These are phyloP conservation scores for Gossypium mustelinum DNA, from an alignment of 345 rosid genomes.

Conservation along the genomic window DNA sequence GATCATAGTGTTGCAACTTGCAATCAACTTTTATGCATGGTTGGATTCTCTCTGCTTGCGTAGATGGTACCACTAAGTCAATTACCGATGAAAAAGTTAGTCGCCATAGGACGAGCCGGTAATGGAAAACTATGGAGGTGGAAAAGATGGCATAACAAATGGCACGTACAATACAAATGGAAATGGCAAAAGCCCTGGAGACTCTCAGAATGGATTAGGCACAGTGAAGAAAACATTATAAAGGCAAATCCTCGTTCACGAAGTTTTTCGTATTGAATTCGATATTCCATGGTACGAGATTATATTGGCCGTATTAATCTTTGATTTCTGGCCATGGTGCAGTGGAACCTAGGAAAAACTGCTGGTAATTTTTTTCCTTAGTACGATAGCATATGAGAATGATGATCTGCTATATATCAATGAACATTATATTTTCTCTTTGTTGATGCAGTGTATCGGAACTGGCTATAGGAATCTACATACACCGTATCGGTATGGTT, in stretches of 20 bases:
- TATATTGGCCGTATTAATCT: slow-evolving; percentile 25
- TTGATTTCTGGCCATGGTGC: slow-evolving; percentile 23
- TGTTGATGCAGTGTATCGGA: slow-evolving; percentile 31
- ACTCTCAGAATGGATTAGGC: slow-evolving; percentile 88
- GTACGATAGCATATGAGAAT: neutral
- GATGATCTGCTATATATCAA: neutral
- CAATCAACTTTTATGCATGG: slow-evolving; percentile 11
- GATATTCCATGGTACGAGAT: slow-evolving; percentile 22
- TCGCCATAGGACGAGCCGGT: slow-evolving; percentile 53
- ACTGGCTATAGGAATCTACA: slow-evolving; percentile 34
- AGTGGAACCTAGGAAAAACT: slow-evolving; percentile 22
- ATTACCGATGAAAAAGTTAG: slow-evolving; percentile 62
- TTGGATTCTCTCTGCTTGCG: slow-evolving; percentile 16
- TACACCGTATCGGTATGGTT: slow-evolving; percentile 26
- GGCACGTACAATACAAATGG: slow-evolving; percentile 98
- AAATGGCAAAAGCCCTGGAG: slow-evolving; percentile 99
- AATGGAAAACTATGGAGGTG: slow-evolving; percentile 95
- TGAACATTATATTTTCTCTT: neutral
- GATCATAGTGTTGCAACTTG: neutral
- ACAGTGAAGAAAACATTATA: slow-evolving; percentile 73
- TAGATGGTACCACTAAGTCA: slow-evolving; percentile 95
- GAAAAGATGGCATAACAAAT: slow-evolving; percentile 98
- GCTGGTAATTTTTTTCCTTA: slow-evolving; percentile 35
- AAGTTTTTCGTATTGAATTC: slow-evolving; percentile 34
- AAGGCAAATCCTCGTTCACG: slow-evolving; percentile 64